A percentile compares a stretch with the other conserved stretches of the same genome.
Conservation (phyloP, 257 asterid genomes). For the Petunia axillaris region DNA sequence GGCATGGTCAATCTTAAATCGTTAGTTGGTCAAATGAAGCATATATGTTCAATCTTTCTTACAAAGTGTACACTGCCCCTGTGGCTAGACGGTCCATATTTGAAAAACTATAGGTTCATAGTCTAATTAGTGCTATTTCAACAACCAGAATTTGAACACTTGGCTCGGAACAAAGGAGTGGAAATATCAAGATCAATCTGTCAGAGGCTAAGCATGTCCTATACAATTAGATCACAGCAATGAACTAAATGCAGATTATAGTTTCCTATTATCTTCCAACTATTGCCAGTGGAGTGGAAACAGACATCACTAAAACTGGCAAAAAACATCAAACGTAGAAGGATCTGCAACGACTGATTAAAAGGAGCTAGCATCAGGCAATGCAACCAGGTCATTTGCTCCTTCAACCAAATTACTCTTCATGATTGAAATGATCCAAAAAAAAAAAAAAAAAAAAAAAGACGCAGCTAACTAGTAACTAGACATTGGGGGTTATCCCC, state of each 20-base stretch:
- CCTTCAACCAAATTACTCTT: no score
- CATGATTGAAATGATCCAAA: no score
- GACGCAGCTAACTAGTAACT: no score
- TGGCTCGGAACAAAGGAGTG: not conserved
- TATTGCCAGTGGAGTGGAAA: not conserved
- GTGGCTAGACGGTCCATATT: not conserved
- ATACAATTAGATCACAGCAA: no score
- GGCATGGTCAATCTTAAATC: not conserved
- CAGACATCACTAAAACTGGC: not conserved
- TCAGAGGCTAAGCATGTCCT: no score
- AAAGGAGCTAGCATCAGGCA: not conserved
- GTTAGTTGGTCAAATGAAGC: not conserved
- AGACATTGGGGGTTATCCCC: no score
- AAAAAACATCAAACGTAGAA: not conserved
- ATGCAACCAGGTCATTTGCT: not conserved
- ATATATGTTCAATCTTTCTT: not conserved
- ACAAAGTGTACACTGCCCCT: not conserved
- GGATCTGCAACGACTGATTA: not conserved
- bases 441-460: no score
- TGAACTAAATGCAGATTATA: not conserved
- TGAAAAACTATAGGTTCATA: not conserved
- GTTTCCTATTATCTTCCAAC: not conserved
- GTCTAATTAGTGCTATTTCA: not conserved
- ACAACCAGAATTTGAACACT: not conserved
- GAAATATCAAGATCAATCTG: not conserved